Evolutionary conservation across 768 basidiomycete genomes (phyloP), one percentile per base, ranked within the genome.

Genomic region (Tricholoma furcatifolium): DNA sequence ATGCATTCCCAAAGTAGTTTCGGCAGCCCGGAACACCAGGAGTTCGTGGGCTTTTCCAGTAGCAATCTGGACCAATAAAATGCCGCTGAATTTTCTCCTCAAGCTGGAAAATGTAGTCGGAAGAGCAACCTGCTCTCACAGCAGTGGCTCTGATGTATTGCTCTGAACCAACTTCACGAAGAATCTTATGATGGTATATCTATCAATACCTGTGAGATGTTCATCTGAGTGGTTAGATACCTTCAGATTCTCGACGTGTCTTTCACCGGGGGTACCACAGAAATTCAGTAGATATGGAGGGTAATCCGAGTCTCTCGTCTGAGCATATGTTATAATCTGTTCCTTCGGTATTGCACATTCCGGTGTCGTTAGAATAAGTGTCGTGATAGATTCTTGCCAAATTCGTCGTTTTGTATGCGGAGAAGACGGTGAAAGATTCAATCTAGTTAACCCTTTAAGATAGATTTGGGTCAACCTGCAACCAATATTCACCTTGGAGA

Each of bases 211-310:
- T 30, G 17, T 40, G 23, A n/a, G 42, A 6, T 30, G 15, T 18
- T n/a, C 2, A 54, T 34, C 4, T 7, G 38, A 7, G 12, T 18
- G 24, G n/a, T n/a, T n/a, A 14, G 45, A 55, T 38, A 85, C 89
- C 79, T 90, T 91, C 47, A 92, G 68, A 60, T 90, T 89, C 65
- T 91, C 90, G 0, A 83, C 82, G 54, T 88, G 85, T 54, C 90
- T 69, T 64, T 91, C 90, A 10, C 75, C 85, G 0, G 84, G 83
- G 2, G 78, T 76, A 3, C 85, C 86, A 12, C 63, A 50, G 59
- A 91, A 92, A 41, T 76, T 63, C 21, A 90, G 68, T 1, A 91
- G 74, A 63, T 87, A 91, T 0, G 90, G 88, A 3, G 88, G 83
- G 64, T 77, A 85, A 44, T 80, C 78, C 0, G 72, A 72, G 51